Evolutionary conservation across 2,329 filamentous ascomycete genomes (phyloP), one percentile per base, ranked within the genome.

Genomic region (Colletotrichum paranaense): DNA sequence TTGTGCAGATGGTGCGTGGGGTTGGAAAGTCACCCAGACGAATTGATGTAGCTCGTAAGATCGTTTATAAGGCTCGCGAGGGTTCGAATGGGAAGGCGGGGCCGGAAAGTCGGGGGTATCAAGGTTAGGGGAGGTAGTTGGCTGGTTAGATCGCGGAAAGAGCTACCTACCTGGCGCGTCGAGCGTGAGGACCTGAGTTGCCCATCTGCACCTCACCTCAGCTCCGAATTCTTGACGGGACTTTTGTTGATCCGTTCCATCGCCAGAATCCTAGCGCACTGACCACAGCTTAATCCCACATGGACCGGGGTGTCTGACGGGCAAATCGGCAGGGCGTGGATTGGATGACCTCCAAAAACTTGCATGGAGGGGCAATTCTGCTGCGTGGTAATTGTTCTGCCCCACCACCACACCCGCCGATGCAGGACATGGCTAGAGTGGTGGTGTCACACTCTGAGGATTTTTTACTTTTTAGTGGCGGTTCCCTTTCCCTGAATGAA

Each of bases 281-380:
- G 80, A 81, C 80, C 81, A 79, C 74, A 82, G 76, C 79, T 82
- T 82, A 82, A 80, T 67, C 11, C 38, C 53, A 35, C 65, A 58
- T 49, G 42, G 62, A 63, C 74, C 62, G 57, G 74, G 74, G 64
- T 62, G 24, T 16, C 49, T 38, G 24, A 72, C 58, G 42, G 58
- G 62, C 68, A 68, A 74, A 74, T 76, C 62, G 65, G 74, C 59
- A 63, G 56, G 55, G 67, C 67, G 64, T 70, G 52, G 68, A 74
- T 70, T 72, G 72, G 72, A 74, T 60, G 59, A 60, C 66, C 59
- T 73, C 56, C 62, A 4, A 66, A 64, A 70, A 65, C 71, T 42
- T 73, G 71, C 63, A 76, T 76, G 72, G 76, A 77, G 76, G 76
- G 76, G 76, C 73, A 76, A 58, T 42, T 19, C 32, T 35, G 24